phyloP scores from a whole-genome alignment of 495 filamentous ascomycete genomes.

The Penicillium chermesinum region DNA sequence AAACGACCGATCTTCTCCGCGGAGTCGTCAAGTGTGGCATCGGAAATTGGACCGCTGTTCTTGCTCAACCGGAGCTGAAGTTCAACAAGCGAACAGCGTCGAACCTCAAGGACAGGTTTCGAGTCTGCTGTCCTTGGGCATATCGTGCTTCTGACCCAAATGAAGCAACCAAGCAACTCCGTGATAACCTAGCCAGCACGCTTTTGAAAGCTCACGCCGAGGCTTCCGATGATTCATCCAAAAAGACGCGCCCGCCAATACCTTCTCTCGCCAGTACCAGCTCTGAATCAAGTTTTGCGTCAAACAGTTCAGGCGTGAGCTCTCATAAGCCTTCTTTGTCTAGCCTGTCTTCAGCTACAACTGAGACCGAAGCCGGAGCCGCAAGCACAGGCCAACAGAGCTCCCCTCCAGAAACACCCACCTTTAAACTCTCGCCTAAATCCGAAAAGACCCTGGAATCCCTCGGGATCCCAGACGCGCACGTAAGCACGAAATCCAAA shows the following conservation, averaged over 20 bases:
- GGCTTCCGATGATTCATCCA: slow-evolving; percentile 16
- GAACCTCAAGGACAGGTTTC: slow-evolving; percentile 84
- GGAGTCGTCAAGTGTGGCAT: slow-evolving; percentile 79
- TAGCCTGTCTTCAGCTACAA: slow-evolving; percentile 17
- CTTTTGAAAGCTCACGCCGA: slow-evolving; percentile 32
- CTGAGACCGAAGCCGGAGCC: slow-evolving; percentile 11
- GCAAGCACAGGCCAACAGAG: background rate
- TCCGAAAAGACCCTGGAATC: slow-evolving; percentile 30
- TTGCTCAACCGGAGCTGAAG: slow-evolving; percentile 65
- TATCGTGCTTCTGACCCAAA: slow-evolving; percentile 42
- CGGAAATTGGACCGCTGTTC: slow-evolving; percentile 81
- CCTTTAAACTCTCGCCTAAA: slow-evolving; percentile 20
- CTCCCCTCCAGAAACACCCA: slow-evolving; percentile 10
- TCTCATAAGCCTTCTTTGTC: slow-evolving; percentile 17
- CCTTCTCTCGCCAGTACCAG: slow-evolving; percentile 8
- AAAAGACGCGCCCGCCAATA: slow-evolving; percentile 23
- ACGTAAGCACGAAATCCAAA: slow-evolving; percentile 32
- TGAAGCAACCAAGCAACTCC: slow-evolving; percentile 42
- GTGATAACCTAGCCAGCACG: slow-evolving; percentile 35
- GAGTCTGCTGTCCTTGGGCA: slow-evolving; percentile 66
- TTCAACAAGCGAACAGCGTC: slow-evolving; percentile 74
- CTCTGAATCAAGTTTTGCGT: slow-evolving; percentile 10
- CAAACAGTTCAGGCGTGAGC: slow-evolving; percentile 8
- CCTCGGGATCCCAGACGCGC: slow-evolving; percentile 35
- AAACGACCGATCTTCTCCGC: slow-evolving; percentile 69